Percentiles rank a stretch among this genome's conserved stretches.
Evolutionary conservation across 2,329 filamentous ascomycete genomes (phyloP).

Genomic region (Fusarium coffeatum): DNA sequence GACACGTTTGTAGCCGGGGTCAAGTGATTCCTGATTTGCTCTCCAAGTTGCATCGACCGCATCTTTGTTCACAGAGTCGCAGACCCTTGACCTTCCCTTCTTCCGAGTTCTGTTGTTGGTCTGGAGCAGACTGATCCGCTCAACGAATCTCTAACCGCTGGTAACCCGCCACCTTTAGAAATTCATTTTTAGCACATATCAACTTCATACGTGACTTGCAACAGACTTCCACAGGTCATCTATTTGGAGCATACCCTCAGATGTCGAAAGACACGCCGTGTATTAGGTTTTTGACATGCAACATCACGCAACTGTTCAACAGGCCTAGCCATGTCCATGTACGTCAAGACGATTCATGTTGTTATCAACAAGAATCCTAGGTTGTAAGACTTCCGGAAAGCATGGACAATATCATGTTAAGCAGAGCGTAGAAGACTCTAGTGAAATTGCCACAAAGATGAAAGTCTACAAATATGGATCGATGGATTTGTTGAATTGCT

Average conservation of each 20-base stretch:
- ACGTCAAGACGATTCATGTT: background rate
- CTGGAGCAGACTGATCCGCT: background rate
- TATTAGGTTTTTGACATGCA: background rate
- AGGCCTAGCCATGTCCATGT: background rate
- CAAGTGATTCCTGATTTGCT: constrained; percentile 9
- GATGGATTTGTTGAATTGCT: background rate
- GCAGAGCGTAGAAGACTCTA: background rate
- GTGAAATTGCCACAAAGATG: background rate
- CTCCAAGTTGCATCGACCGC: background rate
- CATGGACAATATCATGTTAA: background rate
- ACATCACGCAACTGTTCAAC: background rate
- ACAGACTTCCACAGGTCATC: background rate
- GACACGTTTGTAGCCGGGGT: constrained; percentile 5
- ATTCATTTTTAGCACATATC: background rate
- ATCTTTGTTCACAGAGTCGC: background rate
- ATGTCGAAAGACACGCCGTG: background rate
- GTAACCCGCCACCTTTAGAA: background rate
- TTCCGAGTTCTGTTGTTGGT: constrained; percentile 2
- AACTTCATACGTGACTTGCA: background rate
- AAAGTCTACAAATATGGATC: constrained; percentile 5
- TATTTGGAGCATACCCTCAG: background rate
- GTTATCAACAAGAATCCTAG: background rate
- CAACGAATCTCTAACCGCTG: background rate
- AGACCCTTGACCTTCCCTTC: background rate
- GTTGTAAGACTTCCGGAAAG: background rate